A percentile compares a stretch with the other conserved stretches of the same genome.
Conservation (phyloP, 345 rosid genomes). For the Citrus trifoliata region DNA sequence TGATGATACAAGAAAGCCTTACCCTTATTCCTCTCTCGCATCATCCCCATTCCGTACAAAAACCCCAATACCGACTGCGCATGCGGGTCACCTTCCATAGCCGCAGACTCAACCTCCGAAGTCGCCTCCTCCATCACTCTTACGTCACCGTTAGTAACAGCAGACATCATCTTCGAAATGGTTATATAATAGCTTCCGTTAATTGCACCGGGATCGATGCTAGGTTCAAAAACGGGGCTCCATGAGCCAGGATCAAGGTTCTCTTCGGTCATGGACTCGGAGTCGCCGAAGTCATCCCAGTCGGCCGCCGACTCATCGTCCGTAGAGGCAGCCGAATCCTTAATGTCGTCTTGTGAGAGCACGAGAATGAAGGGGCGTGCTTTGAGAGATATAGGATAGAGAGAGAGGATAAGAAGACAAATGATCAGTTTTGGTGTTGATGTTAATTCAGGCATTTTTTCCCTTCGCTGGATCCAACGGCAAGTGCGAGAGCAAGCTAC, state of each 20-base stretch:
- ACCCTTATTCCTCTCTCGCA: constrained; percentile 66
- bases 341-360: constrained; percentile 85
- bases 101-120: constrained; percentile 55
- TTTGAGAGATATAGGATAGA: constrained; percentile 28
- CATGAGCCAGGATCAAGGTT: constrained; percentile 94
- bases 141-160: constrained; percentile 51
- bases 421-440: constrained; percentile 17
- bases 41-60: constrained; percentile 63
- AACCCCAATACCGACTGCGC: constrained; percentile 76
- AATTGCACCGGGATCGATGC: constrained; percentile 22
- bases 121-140: constrained; percentile 70
- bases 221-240: constrained; percentile 91
- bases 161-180: constrained; percentile 53
- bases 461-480: background rate
- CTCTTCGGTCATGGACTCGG: constrained; percentile 62
- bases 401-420: constrained; percentile 33
- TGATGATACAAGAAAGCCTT: constrained; percentile 76
- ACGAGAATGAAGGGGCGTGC: constrained; percentile 74
- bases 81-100: constrained; percentile 63
- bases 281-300: constrained; percentile 80
- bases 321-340: constrained; percentile 39
- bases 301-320: constrained; percentile 49
- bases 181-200: constrained; percentile 48
- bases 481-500: background rate
- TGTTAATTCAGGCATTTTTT: constrained; percentile 15